Conservation (phyloP, 116 monocot genomes). For the Phalaenopsis hybrid region DNA sequence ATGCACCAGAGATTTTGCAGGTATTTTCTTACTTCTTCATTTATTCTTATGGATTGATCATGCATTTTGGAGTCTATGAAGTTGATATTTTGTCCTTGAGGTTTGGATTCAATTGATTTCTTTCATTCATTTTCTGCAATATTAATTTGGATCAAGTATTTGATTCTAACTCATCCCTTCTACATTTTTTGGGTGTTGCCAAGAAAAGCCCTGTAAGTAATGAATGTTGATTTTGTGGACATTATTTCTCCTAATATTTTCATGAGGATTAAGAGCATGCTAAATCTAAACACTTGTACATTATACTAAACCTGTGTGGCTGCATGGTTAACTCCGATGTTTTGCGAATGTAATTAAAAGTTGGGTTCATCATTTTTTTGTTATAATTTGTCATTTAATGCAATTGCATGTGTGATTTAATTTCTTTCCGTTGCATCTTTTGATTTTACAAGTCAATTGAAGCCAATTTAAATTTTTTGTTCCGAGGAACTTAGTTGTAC, state of each 20-base stretch:
- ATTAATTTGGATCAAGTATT: background rate
- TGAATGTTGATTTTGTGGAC: background rate
- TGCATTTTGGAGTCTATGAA: background rate
- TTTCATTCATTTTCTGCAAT: constrained; percentile 1
- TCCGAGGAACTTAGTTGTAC: too few species aligned
- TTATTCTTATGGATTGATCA: background rate
- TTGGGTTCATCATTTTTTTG: background rate
- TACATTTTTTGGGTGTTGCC: background rate
- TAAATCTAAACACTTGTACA: background rate
- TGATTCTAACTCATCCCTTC: background rate
- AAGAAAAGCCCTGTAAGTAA: too few species aligned
- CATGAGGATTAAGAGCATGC: background rate
- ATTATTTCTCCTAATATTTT: background rate
- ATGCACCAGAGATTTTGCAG: constrained; percentile 99
- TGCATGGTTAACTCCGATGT: background rate
- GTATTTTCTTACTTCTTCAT: constrained; percentile 21
- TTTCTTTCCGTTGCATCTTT: background rate
- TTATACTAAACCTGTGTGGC: background rate
- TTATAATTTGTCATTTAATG: background rate
- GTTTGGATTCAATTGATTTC: background rate
- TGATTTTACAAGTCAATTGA: background rate
- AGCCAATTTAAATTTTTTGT: too few species aligned
- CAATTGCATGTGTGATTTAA: background rate
- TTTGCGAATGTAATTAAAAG: background rate
- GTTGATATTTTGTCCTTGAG: background rate